These are phyloP conservation scores for Diaporthe humulicola DNA, from an alignment of 2,329 filamentous ascomycete species.

Conservation along the genomic window DNA sequence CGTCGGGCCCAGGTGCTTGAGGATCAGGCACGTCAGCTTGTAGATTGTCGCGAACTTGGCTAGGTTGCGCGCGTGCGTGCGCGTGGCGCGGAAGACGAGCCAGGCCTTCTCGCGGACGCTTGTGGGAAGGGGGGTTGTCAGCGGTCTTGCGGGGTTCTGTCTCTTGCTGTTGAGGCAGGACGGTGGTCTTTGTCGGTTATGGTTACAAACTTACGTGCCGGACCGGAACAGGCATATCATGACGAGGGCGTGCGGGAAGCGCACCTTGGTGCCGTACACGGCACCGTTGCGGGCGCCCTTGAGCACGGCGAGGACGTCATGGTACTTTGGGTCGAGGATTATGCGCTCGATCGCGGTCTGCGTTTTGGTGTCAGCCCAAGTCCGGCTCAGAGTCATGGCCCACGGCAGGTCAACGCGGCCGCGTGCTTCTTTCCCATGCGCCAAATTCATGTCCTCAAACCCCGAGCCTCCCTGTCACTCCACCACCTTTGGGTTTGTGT, in stretches of 20 bases:
- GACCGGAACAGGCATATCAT: slow-evolving; percentile 98
- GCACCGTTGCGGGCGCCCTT: slow-evolving; percentile 97
- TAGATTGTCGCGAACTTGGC: slow-evolving; percentile 93
- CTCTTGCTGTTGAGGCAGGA: slow-evolving; percentile 12
- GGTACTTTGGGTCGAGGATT: slow-evolving; percentile 85
- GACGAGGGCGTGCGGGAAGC: slow-evolving; percentile 96
- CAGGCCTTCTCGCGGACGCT: slow-evolving; percentile 80
- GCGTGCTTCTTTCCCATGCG: background rate
- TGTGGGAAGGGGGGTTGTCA: slow-evolving; percentile 1
- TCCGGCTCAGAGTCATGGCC: background rate
- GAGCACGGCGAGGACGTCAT: slow-evolving; percentile 85
- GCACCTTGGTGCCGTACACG: slow-evolving; percentile 97
- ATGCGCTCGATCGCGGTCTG: slow-evolving; percentile 81
- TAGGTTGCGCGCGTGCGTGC: slow-evolving; percentile 91
- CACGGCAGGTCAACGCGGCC: background rate
- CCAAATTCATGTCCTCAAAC: background rate
- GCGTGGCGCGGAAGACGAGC: slow-evolving; percentile 87
- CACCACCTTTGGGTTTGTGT: too few species aligned
- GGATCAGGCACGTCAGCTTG: slow-evolving; percentile 82
- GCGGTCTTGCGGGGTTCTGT: background rate
- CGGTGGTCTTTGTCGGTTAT: slow-evolving; percentile 27
- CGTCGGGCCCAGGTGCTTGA: slow-evolving; percentile 73
- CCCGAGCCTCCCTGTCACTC: background rate
- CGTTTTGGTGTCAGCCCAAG: slow-evolving; percentile 25
- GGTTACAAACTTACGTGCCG: slow-evolving; percentile 76